Percentiles rank a stretch among this genome's conserved stretches.
Evolutionary conservation across 257 asterid species (phyloP).

Genomic region (Nicotiana sylvestris): DNA sequence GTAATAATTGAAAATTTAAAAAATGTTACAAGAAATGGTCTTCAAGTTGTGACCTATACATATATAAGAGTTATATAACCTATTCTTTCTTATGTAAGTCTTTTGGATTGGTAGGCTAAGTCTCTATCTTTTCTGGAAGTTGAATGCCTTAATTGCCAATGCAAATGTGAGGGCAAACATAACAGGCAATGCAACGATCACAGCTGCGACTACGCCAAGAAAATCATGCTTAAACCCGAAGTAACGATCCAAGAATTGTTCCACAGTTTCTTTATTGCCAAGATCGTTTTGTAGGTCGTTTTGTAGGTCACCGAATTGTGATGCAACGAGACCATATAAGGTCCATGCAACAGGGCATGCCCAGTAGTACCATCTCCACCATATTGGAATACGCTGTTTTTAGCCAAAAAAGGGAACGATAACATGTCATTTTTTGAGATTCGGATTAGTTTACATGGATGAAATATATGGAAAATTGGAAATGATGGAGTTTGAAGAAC

Average conservation of each 20-base stretch:
- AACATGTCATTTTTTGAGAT: background rate
- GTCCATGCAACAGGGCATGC: constrained; percentile 55
- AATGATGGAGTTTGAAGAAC: constrained; percentile 7
- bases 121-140: constrained; percentile 46
- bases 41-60: background rate
- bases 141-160: constrained; percentile 37
- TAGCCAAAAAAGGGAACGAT: background rate
- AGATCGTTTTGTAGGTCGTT: background rate
- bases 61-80: background rate
- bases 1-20: background rate
- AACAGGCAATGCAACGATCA: constrained; percentile 23
- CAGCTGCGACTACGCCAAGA: constrained; percentile 41
- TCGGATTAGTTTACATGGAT: background rate
- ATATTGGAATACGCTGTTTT: constrained; percentile 56
- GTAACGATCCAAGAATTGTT: constrained; percentile 37
- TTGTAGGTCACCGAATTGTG: constrained; percentile 54
- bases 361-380: constrained; percentile 93
- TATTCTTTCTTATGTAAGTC: background rate
- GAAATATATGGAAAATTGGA: background rate
- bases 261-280: constrained; percentile 15
- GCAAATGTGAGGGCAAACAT: constrained; percentile 44
- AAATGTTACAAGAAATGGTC: background rate
- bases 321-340: constrained; percentile 47
- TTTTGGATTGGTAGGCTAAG: background rate
- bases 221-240: constrained; percentile 49